These are phyloP conservation scores for Ophiostoma piceae DNA, from an alignment of 2,329 filamentous ascomycete species.

Conservation along the genomic window DNA sequence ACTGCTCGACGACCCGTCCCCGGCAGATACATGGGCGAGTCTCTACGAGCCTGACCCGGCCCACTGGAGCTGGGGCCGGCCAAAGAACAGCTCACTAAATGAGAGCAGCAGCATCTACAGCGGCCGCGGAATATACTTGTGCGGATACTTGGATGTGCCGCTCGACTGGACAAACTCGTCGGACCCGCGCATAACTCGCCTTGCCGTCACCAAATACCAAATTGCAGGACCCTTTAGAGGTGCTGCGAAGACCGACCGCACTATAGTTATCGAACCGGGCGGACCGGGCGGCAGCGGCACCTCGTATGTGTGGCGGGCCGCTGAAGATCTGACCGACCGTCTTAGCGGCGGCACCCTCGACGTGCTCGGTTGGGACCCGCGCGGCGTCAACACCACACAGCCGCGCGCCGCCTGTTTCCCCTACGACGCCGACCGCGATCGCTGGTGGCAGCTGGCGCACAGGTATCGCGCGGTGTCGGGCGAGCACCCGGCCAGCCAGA, in stretches of 20 bases:
- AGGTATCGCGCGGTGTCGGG: slow-evolving; percentile 39
- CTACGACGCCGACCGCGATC: slow-evolving; percentile 42
- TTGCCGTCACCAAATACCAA: slow-evolving; percentile 47
- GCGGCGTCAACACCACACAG: slow-evolving; percentile 46
- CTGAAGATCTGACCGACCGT: slow-evolving; percentile 29
- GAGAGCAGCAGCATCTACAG: background rate
- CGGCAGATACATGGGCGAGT: background rate
- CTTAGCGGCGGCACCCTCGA: slow-evolving; percentile 43
- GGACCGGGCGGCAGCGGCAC: background rate
- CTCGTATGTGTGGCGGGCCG: background rate
- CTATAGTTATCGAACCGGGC: background rate
- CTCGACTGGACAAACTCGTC: slow-evolving; percentile 45
- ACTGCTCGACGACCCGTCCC: background rate
- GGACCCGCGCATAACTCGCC: slow-evolving; percentile 41
- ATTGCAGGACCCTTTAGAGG: slow-evolving; percentile 37
- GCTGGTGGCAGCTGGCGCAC: slow-evolving; percentile 40
- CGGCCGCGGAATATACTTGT: slow-evolving; percentile 37
- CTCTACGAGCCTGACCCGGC: background rate
- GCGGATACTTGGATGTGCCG: slow-evolving; percentile 46
- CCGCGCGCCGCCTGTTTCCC: slow-evolving; percentile 46
- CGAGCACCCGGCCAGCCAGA: slow-evolving; percentile 34
- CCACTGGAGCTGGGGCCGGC: background rate
- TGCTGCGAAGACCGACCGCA: background rate
- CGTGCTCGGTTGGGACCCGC: slow-evolving; percentile 51
- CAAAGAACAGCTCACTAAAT: background rate